Evolutionary conservation across 2,329 filamentous ascomycete genomes (phyloP).

Genomic region (Tolypocladium cylindrosporum): DNA sequence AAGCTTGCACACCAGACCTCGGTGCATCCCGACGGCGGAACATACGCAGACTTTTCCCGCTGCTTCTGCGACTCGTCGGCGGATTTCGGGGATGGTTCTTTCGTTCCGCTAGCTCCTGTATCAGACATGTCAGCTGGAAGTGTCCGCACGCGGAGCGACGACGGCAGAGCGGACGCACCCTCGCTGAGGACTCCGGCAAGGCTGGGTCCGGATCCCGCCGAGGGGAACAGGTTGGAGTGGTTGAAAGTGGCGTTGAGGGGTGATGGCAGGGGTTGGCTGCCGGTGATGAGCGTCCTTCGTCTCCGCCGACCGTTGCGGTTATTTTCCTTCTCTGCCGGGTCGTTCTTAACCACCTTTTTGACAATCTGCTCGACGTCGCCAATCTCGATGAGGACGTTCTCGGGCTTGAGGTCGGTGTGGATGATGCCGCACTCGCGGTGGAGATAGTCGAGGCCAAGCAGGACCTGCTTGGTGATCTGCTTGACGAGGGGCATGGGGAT

Average conservation of each 20-base stretch:
- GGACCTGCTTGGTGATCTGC: conserved; percentile 96
- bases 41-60: conserved; percentile 90
- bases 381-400: conserved; percentile 98
- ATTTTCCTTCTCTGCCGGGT: conserved; percentile 66
- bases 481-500: conserved; percentile 96
- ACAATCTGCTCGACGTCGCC: conserved; percentile 98
- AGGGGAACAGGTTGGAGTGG: conserved; percentile 59
- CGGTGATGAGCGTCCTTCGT: conserved; percentile 88
- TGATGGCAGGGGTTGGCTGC: conserved; percentile 90
- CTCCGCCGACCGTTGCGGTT: conserved; percentile 85
- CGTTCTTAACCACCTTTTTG: conserved; percentile 85
- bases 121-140: conserved; percentile 6
- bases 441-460: conserved; percentile 90
- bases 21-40: neutral
- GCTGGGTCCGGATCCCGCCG: conserved; percentile 58
- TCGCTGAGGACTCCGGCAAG: conserved; percentile 79
- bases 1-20: neutral
- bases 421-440: conserved; percentile 98
- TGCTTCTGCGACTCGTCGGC: conserved; percentile 64
- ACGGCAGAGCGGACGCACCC: conserved; percentile 36
- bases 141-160: neutral
- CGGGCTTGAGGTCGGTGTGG: conserved; percentile 93
- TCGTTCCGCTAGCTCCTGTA: conserved; percentile 24
- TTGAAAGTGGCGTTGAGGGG: conserved; percentile 89
- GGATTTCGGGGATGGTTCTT: conserved; percentile 38